These are phyloP conservation scores for Gymnopilus junonius DNA, from an alignment of 768 basidiomycete genomes.

Conservation along the genomic window DNA sequence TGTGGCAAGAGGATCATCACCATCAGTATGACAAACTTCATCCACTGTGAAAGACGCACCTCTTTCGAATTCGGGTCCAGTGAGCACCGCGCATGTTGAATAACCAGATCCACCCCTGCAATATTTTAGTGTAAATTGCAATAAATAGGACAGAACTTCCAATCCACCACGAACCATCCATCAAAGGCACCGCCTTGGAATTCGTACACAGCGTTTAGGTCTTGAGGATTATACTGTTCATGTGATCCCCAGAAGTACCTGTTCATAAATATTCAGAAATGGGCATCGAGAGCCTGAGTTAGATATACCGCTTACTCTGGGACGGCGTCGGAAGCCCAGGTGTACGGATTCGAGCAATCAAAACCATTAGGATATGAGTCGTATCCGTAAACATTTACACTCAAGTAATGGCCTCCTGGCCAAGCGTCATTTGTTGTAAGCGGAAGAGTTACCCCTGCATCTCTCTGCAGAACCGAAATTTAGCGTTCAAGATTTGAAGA, in stretches of 20 bases:
- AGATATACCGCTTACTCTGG: conserved; percentile 33
- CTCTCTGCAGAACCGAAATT: conserved; percentile 32
- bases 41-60: conserved; percentile 26
- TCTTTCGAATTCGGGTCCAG: conserved; percentile 49
- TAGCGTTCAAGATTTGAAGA: background rate
- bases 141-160: background rate
- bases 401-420: conserved; percentile 49
- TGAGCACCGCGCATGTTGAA: conserved; percentile 34
- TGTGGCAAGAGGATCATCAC: conserved; percentile 9
- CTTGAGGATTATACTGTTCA: conserved; percentile 37
- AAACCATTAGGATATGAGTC: conserved; percentile 59
- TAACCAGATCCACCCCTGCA: conserved; percentile 46
- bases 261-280: background rate
- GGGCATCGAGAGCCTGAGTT: background rate
- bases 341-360: conserved; percentile 52
- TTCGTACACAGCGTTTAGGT: conserved; percentile 46
- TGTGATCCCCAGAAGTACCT: conserved; percentile 47
- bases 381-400: conserved; percentile 55
- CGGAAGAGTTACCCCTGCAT: conserved; percentile 49
- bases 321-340: conserved; percentile 48
- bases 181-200: conserved; percentile 59
- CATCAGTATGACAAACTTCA: background rate
- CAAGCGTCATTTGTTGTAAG: conserved; percentile 51
- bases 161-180: conserved; percentile 38
- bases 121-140: background rate